Evolutionary conservation across 169 alveolate genomes (phyloP), one percentile per base, ranked within the genome.

Genomic region (Haemoproteus tartakovskyi): DNA sequence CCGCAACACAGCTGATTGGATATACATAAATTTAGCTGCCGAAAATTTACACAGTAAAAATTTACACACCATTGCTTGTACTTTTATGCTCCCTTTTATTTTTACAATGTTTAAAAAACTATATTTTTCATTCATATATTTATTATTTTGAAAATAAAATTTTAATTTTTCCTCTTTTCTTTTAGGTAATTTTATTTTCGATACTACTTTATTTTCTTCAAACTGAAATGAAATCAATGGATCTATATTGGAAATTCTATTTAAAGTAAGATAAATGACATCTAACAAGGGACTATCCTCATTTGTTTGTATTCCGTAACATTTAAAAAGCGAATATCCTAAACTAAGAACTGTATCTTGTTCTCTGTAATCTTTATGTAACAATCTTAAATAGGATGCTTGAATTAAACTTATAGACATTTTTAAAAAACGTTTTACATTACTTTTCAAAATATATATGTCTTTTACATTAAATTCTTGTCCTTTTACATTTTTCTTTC

Each of bases 51-150:
- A n/a, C 1, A 70, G 11, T 16, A 54, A 26, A 18, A 2, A 29
- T 70, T 70, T 70, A 2, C 52, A 47, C 6, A 70, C 45, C 3
- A 30, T 29, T n/a, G 4, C 16, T 21, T 56, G 33, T 0, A 36
- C 26, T 70, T 70, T 70, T 22, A 70, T 43, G 22, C 60, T 43
- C 22, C 84, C 84, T 37, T 37, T 70, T 3, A 54, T 56, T 54
- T 70, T 52, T 9, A 16, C 22, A 54, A 70, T 36, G 37, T 60
- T 59, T 29, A 54, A 14, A 56, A 56, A 70, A 22, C 24, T 21
- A 8, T 54, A 26, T 50, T 43, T 70, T 2, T 43, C 36, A 41
- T 56, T 54, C 11, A 12, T 43, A 2, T 16, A 36, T n/a, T 48
- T 6, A 21, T 70, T 43, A 70, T 56, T 48, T 36, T 54, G 30